These are phyloP conservation scores for Ceratobasidium sp. DNA, from an alignment of 1,284 basidiomycete genomes.

Conservation along the genomic window DNA sequence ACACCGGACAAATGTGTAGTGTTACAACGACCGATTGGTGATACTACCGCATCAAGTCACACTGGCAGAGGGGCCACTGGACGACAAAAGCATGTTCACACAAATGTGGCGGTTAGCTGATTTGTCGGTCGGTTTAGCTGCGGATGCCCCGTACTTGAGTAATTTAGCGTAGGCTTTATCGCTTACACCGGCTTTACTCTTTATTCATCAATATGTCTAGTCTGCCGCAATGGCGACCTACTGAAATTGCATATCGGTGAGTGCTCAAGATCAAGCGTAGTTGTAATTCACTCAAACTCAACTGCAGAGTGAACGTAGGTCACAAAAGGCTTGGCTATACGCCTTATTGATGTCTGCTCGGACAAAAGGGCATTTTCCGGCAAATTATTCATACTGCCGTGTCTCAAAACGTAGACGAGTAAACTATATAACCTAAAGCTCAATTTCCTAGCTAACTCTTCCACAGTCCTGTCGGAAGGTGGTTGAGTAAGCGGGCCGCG, in stretches of 20 bases:
- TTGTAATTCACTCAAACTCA: too few relatives aligned
- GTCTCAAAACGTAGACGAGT: conserved; percentile 2
- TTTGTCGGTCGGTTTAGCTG: background rate
- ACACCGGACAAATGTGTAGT: background rate
- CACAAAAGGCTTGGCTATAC: background rate
- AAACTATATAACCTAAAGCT: background rate
- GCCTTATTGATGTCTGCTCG: background rate
- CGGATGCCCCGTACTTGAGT: background rate
- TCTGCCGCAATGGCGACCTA: conserved; percentile 9
- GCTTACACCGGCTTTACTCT: background rate
- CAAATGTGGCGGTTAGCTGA: too few relatives aligned
- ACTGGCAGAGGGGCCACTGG: background rate
- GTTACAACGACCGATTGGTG: conserved; percentile 1
- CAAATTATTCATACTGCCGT: background rate
- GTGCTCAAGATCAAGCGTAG: background rate
- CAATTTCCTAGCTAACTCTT: background rate
- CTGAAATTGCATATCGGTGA: conserved; percentile 10
- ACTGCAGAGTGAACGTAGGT: background rate
- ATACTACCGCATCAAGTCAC: background rate
- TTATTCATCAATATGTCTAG: background rate
- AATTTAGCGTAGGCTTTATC: background rate
- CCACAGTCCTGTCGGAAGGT: background rate
- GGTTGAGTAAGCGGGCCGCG: background rate
- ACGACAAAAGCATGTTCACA: background rate
- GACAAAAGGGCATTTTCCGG: conserved; percentile 1